Evolutionary conservation across 1,284 basidiomycete genomes (phyloP).

Genomic region (Pisolithus thermaeus): DNA sequence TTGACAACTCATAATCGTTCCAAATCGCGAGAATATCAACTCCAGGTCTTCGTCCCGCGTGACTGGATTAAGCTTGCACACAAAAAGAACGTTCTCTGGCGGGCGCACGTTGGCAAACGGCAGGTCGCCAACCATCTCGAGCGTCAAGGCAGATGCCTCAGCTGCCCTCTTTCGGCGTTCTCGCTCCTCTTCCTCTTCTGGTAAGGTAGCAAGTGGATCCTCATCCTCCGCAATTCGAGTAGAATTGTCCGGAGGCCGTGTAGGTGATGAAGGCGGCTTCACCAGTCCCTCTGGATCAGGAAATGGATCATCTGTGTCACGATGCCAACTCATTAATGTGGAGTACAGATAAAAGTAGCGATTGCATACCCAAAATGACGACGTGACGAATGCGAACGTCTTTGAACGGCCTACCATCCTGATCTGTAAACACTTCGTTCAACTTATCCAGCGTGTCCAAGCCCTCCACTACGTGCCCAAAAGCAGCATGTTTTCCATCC

Average conservation of each 20-base stretch:
- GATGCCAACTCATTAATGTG: not conserved
- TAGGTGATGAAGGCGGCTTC: slow-evolving; percentile 73
- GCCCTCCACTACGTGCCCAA: slow-evolving; percentile 94
- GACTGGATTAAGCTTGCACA: slow-evolving; percentile 97
- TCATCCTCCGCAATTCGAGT: slow-evolving; percentile 91
- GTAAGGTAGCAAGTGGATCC: slow-evolving; percentile 69
- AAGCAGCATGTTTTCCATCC: slow-evolving; percentile 93
- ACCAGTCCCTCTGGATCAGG: slow-evolving; percentile 76
- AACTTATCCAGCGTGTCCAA: slow-evolving; percentile 89
- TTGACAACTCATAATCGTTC: slow-evolving; percentile 94
- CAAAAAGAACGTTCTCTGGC: slow-evolving; percentile 97
- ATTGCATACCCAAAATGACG: slow-evolving; percentile 72
- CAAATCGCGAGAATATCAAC: slow-evolving; percentile 95
- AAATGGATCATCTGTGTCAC: slow-evolving; percentile 82
- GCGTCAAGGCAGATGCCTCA: slow-evolving; percentile 86
- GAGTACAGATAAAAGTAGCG: not conserved
- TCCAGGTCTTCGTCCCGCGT: slow-evolving; percentile 95
- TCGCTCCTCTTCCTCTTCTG: slow-evolving; percentile 80
- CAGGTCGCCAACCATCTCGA: slow-evolving; percentile 99
- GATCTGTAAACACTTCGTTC: slow-evolving; percentile 87
- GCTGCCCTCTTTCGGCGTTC: slow-evolving; percentile 81
- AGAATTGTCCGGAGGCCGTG: slow-evolving; percentile 73
- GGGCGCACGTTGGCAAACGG: slow-evolving; percentile 98
- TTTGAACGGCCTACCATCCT: slow-evolving; percentile 85
- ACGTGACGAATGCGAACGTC: slow-evolving; percentile 93